A percentile compares a stretch with the other conserved stretches of the same genome.
These are phyloP conservation scores for Rubia tinctorum DNA, from an alignment of 305 asterid genomes.

Conservation along the genomic window DNA sequence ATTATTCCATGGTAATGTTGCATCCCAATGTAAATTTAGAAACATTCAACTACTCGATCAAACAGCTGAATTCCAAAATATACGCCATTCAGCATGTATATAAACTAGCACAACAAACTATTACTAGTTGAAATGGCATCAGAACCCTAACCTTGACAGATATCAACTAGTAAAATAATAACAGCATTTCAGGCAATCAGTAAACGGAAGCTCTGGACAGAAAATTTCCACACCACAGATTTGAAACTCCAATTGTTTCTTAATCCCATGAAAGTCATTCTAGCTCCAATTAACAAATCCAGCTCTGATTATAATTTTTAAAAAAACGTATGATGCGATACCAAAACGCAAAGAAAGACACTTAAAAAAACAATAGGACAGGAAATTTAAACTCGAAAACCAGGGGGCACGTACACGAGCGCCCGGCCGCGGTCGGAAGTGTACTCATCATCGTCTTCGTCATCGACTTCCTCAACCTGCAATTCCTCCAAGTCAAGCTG, in stretches of 20 bases:
- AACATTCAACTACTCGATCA: background rate
- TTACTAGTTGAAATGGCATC: background rate
- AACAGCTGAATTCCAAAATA: background rate
- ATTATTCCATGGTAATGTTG: background rate
- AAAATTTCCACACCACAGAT: background rate
- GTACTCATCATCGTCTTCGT: conserved; percentile 19
- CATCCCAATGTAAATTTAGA: background rate
- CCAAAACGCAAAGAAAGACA: background rate
- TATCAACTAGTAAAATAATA: background rate
- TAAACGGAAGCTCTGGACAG: background rate
- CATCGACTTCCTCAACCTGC: conserved; percentile 75
- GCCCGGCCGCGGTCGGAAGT: conserved; percentile 53
- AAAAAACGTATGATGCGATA: background rate
- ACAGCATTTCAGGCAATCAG: background rate
- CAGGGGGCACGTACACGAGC: background rate
- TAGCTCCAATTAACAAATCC: background rate
- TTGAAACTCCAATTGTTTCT: background rate
- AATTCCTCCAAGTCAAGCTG: conserved; percentile 82
- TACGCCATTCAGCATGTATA: background rate
- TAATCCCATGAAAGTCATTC: conserved; percentile 1
- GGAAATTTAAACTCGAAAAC: background rate
- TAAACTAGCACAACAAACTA: background rate
- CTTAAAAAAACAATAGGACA: background rate
- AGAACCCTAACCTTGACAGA: background rate
- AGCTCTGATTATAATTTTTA: background rate